Conservation (phyloP, 1,139 yeast species). For the Yamadazyma epiphylla region DNA sequence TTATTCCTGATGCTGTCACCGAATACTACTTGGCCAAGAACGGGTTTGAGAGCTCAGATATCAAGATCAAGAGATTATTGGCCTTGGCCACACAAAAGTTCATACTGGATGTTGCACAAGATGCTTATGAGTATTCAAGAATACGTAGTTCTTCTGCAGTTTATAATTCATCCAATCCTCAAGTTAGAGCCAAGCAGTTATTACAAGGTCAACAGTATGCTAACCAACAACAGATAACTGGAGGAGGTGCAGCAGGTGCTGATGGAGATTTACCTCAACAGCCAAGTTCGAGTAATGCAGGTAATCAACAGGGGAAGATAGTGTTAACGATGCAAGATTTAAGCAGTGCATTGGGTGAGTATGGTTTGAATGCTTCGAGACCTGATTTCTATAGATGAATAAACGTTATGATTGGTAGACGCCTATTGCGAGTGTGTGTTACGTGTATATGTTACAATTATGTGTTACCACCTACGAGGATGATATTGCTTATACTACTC, state of each 20-base stretch:
- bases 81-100: constrained; percentile 97
- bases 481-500: too few species aligned
- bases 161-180: constrained; percentile 81
- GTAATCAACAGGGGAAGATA: constrained; percentile 67
- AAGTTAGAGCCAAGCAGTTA: constrained; percentile 76
- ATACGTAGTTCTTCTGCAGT: constrained; percentile 84
- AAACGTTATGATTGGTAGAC: too few species aligned
- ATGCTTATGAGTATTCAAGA: constrained; percentile 92
- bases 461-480: too few species aligned
- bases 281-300: constrained; percentile 40
- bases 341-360: constrained; percentile 84
- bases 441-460: too few species aligned
- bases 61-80: constrained; percentile 74
- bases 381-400: constrained; percentile 79
- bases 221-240: constrained; percentile 40
- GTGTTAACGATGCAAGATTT: constrained; percentile 86
- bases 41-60: constrained; percentile 81
- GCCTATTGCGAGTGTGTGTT: too few species aligned
- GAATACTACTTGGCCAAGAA: constrained; percentile 87
- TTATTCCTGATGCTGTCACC: constrained; percentile 97
- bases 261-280: constrained; percentile 37
- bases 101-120: constrained; percentile 90
- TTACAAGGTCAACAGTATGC: constrained; percentile 64
- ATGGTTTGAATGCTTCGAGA: constrained; percentile 84
- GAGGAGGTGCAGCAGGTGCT: constrained; percentile 34